Percentiles rank a stretch among this genome's conserved stretches.
These are phyloP conservation scores for Myxozyma nipponensis DNA, from an alignment of 805 yeast genomes.

Conservation along the genomic window DNA sequence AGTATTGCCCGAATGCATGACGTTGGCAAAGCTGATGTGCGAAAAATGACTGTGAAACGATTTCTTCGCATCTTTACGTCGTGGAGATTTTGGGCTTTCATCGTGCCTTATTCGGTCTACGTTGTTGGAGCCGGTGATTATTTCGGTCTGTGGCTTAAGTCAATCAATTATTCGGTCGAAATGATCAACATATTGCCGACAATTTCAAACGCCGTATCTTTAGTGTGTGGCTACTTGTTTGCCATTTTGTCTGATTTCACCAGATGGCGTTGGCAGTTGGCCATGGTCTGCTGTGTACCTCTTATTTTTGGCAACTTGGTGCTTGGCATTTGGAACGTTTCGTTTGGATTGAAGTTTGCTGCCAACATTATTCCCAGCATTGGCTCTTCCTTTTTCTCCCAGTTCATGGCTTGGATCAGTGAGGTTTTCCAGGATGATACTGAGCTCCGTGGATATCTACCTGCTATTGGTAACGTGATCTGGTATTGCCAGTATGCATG, in stretches of 20 bases:
- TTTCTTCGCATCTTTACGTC: conserved; percentile 11
- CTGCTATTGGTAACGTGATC: conserved; percentile 37
- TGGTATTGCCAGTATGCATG: conserved; percentile 38
- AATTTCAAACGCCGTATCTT: conserved; percentile 35
- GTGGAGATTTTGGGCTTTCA: conserved; percentile 25
- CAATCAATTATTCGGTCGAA: conserved; percentile 30
- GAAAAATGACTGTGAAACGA: conserved; percentile 20
- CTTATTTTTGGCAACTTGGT: conserved; percentile 23
- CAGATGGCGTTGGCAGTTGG: conserved; percentile 34
- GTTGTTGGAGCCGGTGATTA: conserved; percentile 24
- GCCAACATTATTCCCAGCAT: conserved; percentile 20
- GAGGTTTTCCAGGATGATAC: conserved; percentile 34
- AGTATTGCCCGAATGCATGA: conserved; percentile 13
- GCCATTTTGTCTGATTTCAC: conserved; percentile 36
- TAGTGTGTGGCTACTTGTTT: conserved; percentile 33
- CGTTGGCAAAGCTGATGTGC: conserved; percentile 16
- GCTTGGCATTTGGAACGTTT: conserved; percentile 23
- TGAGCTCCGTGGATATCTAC: conserved; percentile 33
- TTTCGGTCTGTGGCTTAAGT: conserved; percentile 34
- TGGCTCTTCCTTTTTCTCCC: conserved; percentile 19
- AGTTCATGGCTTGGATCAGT: conserved; percentile 30
- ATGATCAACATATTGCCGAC: conserved; percentile 38
- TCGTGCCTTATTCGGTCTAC: conserved; percentile 15
- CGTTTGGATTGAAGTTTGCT: conserved; percentile 22
- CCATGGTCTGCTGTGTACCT: conserved; percentile 13